These are phyloP conservation scores for Cryptococcus floricola DNA, from an alignment of 1,284 basidiomycete genomes.

Conservation along the genomic window DNA sequence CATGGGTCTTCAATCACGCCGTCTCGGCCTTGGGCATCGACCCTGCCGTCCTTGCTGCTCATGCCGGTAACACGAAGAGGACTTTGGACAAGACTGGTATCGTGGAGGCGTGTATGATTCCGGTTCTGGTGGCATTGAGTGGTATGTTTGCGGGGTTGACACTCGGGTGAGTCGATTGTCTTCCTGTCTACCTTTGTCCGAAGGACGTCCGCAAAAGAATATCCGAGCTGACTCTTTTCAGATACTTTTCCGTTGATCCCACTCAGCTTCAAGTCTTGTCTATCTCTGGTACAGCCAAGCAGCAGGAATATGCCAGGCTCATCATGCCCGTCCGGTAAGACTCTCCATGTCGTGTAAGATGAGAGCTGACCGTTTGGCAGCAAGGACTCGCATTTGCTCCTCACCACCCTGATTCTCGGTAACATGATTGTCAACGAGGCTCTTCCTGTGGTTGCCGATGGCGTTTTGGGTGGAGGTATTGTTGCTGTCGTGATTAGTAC, in stretches of 20 bases:
- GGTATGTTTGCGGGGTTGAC: slow-evolving; percentile 60
- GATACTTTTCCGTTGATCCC: slow-evolving; percentile 90
- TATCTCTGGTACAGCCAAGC: slow-evolving; percentile 75
- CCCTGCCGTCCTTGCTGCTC: neutral
- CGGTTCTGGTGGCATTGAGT: slow-evolving; percentile 56
- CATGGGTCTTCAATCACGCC: slow-evolving; percentile 4
- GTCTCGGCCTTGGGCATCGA: neutral
- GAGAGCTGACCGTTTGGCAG: neutral
- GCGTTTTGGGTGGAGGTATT: slow-evolving; percentile 73
- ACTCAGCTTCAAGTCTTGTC: slow-evolving; percentile 84
- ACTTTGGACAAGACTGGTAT: slow-evolving; percentile 15
- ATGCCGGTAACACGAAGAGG: slow-evolving; percentile 2
- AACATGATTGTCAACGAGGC: slow-evolving; percentile 89
- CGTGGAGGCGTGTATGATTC: slow-evolving; percentile 53
- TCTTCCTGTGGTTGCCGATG: slow-evolving; percentile 80
- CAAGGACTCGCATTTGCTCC: slow-evolving; percentile 68
- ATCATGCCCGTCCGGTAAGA: slow-evolving; percentile 73
- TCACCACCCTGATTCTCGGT: slow-evolving; percentile 74
- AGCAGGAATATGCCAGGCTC: slow-evolving; percentile 73
- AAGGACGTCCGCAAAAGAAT: neutral
- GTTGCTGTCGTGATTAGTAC: slow-evolving; percentile 75
- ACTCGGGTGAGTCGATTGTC: slow-evolving; percentile 26
- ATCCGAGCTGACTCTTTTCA: slow-evolving; percentile 54
- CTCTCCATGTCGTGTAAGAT: neutral
- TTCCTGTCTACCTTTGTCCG: neutral